A percentile compares a stretch with the other conserved stretches of the same genome.
Evolutionary conservation across 1,284 basidiomycete species (phyloP).

Genomic region (Sanghuangporus weigelae): DNA sequence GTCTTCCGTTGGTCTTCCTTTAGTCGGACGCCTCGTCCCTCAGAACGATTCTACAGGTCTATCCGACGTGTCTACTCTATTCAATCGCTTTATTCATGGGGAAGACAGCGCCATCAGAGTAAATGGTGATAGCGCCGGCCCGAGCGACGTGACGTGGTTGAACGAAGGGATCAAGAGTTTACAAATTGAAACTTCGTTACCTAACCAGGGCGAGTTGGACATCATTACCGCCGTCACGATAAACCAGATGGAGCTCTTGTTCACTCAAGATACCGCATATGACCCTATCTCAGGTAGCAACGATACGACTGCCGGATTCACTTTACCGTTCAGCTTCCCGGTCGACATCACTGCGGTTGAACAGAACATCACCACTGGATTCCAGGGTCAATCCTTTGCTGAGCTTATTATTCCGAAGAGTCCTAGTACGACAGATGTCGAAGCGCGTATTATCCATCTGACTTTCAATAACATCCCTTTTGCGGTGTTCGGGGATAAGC

Average conservation of each 20-base stretch:
- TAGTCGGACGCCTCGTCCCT: conserved; percentile 62
- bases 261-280: conserved; percentile 52
- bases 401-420: conserved; percentile 58
- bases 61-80: conserved; percentile 57
- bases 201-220: conserved; percentile 56
- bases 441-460: conserved; percentile 57
- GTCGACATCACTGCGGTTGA: conserved; percentile 59
- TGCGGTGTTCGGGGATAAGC: conserved; percentile 45
- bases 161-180: conserved; percentile 71
- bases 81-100: conserved; percentile 73
- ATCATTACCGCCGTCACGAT: conserved; percentile 66
- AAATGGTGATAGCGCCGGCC: conserved; percentile 59
- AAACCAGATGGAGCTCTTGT: conserved; percentile 59
- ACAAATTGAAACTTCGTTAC: conserved; percentile 55
- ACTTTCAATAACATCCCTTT: conserved; percentile 61
- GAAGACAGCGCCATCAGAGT: conserved; percentile 58
- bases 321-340: conserved; percentile 68
- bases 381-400: conserved; percentile 53
- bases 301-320: conserved; percentile 58
- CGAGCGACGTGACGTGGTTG: conserved; percentile 64
- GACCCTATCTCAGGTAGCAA: conserved; percentile 55
- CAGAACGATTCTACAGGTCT: conserved; percentile 53
- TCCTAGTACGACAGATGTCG: conserved; percentile 58
- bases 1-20: conserved; percentile 47
- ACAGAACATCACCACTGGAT: conserved; percentile 57